Conservation (phyloP, 169 alveolate species). For the Plasmodium reichenowi region DNA sequence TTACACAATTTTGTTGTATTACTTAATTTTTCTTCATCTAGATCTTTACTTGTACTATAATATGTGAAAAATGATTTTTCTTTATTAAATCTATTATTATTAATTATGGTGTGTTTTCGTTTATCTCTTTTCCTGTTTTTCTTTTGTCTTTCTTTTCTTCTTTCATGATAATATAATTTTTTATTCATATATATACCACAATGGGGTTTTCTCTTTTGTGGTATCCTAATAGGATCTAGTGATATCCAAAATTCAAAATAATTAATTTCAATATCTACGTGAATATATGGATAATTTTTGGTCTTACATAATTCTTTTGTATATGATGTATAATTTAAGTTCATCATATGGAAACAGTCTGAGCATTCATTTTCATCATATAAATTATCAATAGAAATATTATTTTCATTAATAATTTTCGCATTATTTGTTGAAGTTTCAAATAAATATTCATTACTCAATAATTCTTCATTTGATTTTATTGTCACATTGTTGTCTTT, state of each 20-base stretch:
- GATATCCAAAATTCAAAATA: constrained; percentile 68
- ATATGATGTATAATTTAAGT: constrained; percentile 59
- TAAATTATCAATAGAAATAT: constrained; percentile 8
- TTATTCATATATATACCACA: constrained; percentile 1
- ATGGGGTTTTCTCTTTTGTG: constrained; percentile 37
- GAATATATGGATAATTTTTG: constrained; percentile 48
- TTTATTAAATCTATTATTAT: neutral
- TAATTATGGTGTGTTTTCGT: constrained; percentile 6
- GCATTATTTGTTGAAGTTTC: neutral
- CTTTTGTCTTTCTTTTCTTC: constrained; percentile 9
- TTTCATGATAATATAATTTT: neutral
- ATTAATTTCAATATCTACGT: constrained; percentile 72
- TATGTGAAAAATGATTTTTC: neutral
- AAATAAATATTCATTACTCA: neutral
- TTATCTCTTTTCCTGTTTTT: neutral
- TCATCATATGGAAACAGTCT: constrained; percentile 29
- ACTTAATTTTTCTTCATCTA: constrained; percentile 1
- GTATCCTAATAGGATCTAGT: constrained; percentile 71
- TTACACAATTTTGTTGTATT: constrained; percentile 26
- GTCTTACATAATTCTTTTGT: constrained; percentile 66
- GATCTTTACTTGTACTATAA: neutral
- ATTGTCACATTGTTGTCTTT: neutral
- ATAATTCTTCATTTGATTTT: constrained; percentile 1
- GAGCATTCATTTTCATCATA: constrained; percentile 3
- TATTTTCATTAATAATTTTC: neutral